Evolutionary conservation across 192 early-diverging fungal species (phyloP).

Genomic region (Geosiphon pyriformis): DNA sequence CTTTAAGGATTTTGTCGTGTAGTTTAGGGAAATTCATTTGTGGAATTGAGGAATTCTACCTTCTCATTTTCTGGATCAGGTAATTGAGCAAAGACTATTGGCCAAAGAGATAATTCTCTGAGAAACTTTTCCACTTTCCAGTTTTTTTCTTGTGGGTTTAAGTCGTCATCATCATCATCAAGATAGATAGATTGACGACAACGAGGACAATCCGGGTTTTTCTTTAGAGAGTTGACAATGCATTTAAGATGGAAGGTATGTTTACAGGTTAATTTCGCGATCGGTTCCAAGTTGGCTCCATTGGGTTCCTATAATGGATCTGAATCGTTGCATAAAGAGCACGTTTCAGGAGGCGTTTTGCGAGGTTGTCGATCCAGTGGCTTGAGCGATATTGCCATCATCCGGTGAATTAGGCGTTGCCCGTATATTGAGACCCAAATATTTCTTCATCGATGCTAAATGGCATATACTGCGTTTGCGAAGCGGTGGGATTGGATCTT

Average conservation of each 20-base stretch:
- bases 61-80: not conserved
- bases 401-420: not conserved
- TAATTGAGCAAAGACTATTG: slow-evolving; percentile 7
- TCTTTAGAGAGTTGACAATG: not conserved
- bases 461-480: not conserved
- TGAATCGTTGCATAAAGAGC: not conserved
- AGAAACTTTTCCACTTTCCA: slow-evolving; percentile 7
- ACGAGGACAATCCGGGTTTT: not conserved
- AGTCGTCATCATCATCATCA: not conserved
- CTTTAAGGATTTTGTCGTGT: not conserved
- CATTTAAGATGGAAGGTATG: slow-evolving; percentile 7
- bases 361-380: not conserved
- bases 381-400: not conserved
- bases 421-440: slow-evolving; percentile 5
- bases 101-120: slow-evolving; percentile 11
- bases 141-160: slow-evolving; percentile 1
- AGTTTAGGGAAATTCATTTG: slow-evolving; percentile 1
- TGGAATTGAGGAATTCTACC: not conserved
- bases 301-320: slow-evolving; percentile 8
- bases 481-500: slow-evolving; percentile 1
- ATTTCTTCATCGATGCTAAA: not conserved
- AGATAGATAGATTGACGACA: slow-evolving; percentile 4
- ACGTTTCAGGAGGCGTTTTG: slow-evolving; percentile 1
- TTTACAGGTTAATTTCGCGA: slow-evolving; percentile 11
- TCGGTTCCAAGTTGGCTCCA: not conserved